Conservation (phyloP, 2,329 filamentous ascomycete species). For the Trichoderma asperellum region DNA sequence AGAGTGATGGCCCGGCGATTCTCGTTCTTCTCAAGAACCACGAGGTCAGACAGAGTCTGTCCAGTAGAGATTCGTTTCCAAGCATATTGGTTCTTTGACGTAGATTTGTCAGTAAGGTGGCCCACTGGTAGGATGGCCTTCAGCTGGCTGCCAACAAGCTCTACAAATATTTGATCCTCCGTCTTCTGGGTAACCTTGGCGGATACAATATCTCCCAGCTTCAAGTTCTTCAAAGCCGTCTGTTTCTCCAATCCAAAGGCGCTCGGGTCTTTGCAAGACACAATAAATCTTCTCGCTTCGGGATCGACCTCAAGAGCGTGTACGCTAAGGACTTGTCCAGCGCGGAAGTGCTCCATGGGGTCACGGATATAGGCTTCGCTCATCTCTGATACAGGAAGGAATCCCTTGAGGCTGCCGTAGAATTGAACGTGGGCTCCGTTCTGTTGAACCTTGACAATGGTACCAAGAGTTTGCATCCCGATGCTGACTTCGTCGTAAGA, state of each 20-base stretch:
- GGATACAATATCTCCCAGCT: slow-evolving; percentile 73
- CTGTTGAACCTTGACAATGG: slow-evolving; percentile 77
- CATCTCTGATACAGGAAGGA: slow-evolving; percentile 94
- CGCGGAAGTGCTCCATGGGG: slow-evolving; percentile 83
- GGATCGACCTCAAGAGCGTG: slow-evolving; percentile 82
- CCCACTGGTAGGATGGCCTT: slow-evolving; percentile 76
- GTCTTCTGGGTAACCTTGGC: slow-evolving; percentile 83
- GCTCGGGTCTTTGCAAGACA: slow-evolving; percentile 90
- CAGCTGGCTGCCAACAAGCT: slow-evolving; percentile 72
- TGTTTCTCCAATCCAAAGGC: slow-evolving; percentile 77
- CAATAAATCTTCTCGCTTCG: slow-evolving; percentile 71
- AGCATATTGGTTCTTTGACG: slow-evolving; percentile 74
- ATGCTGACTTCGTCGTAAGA: slow-evolving; percentile 73
- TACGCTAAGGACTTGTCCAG: slow-evolving; percentile 89
- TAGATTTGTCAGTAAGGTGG: slow-evolving; percentile 84
- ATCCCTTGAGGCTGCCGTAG: slow-evolving; percentile 81
- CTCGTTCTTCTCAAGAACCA: slow-evolving; percentile 84
- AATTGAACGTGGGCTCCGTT: slow-evolving; percentile 90
- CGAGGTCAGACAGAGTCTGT: slow-evolving; percentile 78
- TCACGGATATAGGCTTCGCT: slow-evolving; percentile 94
- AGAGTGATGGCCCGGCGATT: slow-evolving; percentile 75
- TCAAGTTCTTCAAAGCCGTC: slow-evolving; percentile 72
- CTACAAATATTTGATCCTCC: slow-evolving; percentile 74
- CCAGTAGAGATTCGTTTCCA: slow-evolving; percentile 83
- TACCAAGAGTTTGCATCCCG: slow-evolving; percentile 81